Evolutionary conservation across 805 yeast species (phyloP), one percentile per base, ranked within the genome.

Genomic region (Yamadazyma ubonensis): DNA sequence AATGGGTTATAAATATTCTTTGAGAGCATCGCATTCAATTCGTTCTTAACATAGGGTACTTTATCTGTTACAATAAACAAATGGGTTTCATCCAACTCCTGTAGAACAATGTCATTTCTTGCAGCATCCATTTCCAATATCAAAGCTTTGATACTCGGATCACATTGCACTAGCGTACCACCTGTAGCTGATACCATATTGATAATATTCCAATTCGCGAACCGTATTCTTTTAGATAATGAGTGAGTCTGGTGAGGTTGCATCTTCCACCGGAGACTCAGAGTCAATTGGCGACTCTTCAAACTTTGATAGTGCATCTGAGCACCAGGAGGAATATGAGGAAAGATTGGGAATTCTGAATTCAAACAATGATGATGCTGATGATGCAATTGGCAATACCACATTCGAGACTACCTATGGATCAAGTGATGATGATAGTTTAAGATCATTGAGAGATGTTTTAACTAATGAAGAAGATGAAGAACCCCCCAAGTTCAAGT

Each of bases 71-170:
- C 91, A 20, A 91, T 83, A 45, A 93, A 68, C 14, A 91, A 62
- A 60, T 93, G 98, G 1, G 93, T 86, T 33, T 90, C 97, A 57
- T 93, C 98, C 29, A 91, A 71, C 52, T 93, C 98, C 61, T 83
- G 80, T 17, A 70, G 50, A 1, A 67, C 67, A 2, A 93, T 82
- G 50, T 89, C 95, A 43, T 86, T 83, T 26, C 73, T 65, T 19
- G 79, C 77, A 0, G 87, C 67, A 59, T 93, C 98, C 30, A 91
- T 84, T 57, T 81, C 84, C 16, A 91, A 64, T 2, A 91, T 86
- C 35, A 91, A 69, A 0, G 98, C 96, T 47, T 81, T 76, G 47
- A 91, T 89, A 1, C 97, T 87, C 1, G 99, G 98, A 58, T 91
- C 99, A 59, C 97, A 70, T 42, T 60, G 71, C 12, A 70, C 71